Percentiles rank a stretch among this genome's conserved stretches.
Conservation (phyloP, 176 grass and related monocot species). For the Lolium multiflorum region DNA sequence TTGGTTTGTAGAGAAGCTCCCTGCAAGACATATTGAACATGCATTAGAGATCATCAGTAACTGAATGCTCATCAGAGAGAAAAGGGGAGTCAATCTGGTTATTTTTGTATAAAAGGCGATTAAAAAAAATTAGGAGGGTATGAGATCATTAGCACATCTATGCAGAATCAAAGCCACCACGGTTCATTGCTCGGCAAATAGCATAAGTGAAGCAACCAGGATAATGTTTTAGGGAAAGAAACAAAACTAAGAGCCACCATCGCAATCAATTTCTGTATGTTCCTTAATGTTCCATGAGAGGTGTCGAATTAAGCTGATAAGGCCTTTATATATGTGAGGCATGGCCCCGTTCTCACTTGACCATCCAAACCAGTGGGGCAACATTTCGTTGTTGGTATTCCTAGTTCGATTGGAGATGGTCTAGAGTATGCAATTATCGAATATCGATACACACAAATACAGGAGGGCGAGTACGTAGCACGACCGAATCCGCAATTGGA, state of each 20-base stretch:
- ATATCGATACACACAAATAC: not conserved
- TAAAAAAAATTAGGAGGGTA: not conserved
- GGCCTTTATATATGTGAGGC: not conserved
- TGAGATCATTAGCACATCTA: not conserved
- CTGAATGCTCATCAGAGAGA: slow-evolving; percentile 13
- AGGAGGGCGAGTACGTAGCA: not conserved
- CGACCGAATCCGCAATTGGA: not conserved
- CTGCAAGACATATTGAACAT: slow-evolving; percentile 50
- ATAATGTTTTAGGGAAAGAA: not conserved
- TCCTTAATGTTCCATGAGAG: not conserved
- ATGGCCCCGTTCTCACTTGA: not conserved
- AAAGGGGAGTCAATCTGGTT: slow-evolving; percentile 1
- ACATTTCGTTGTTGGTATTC: not conserved
- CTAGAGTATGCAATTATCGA: not conserved
- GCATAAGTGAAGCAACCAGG: not conserved
- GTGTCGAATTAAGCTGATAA: not conserved
- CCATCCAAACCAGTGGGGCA: slow-evolving; percentile 1
- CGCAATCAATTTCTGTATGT: not conserved
- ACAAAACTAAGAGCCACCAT: not conserved
- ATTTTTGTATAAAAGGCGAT: not conserved
- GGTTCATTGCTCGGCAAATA: slow-evolving; percentile 6
- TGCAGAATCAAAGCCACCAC: slow-evolving; percentile 5
- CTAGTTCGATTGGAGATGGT: not conserved
- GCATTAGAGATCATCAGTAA: slow-evolving; percentile 31
- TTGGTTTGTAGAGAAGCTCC: slow-evolving; percentile 93